Evolutionary conservation across 78 protist species (phyloP).

Genomic region (Goniomonas avonlea): DNA sequence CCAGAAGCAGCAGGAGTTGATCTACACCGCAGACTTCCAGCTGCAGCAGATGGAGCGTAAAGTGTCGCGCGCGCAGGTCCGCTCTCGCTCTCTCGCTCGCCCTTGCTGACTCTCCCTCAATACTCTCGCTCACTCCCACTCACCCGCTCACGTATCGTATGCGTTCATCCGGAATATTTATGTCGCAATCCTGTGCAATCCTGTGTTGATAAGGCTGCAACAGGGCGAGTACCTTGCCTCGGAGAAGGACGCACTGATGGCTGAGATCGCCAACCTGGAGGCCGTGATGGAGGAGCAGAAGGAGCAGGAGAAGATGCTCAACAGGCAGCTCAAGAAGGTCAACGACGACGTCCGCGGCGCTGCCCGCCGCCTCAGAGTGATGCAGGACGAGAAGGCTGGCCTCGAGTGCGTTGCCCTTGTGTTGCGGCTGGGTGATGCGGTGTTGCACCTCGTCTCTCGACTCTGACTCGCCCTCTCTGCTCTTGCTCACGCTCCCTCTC

Average conservation of each 20-base stretch:
- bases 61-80: no score
- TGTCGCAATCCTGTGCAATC: no score
- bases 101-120: neutral
- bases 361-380: slow-evolving; percentile 5
- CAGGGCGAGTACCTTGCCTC: slow-evolving; percentile 55
- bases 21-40: slow-evolving; percentile 68
- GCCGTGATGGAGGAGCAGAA: neutral
- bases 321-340: slow-evolving; percentile 34
- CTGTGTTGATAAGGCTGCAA: no score
- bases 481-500: no score
- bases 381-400: neutral
- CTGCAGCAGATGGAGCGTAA: slow-evolving; percentile 70
- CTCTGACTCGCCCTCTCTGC: no score
- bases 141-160: neutral
- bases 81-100: no score
- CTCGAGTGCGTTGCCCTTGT: no score
- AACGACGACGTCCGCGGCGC: neutral
- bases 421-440: no score
- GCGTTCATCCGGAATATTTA: no score
- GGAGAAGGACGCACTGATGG: slow-evolving; percentile 43
- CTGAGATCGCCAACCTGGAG: slow-evolving; percentile 34
- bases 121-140: neutral
- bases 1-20: slow-evolving; percentile 65
- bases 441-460: no score
- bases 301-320: slow-evolving; percentile 27